These are phyloP conservation scores for Spizellomyces punctatus DNA, from an alignment of 192 early-diverging fungal genomes.

Conservation along the genomic window DNA sequence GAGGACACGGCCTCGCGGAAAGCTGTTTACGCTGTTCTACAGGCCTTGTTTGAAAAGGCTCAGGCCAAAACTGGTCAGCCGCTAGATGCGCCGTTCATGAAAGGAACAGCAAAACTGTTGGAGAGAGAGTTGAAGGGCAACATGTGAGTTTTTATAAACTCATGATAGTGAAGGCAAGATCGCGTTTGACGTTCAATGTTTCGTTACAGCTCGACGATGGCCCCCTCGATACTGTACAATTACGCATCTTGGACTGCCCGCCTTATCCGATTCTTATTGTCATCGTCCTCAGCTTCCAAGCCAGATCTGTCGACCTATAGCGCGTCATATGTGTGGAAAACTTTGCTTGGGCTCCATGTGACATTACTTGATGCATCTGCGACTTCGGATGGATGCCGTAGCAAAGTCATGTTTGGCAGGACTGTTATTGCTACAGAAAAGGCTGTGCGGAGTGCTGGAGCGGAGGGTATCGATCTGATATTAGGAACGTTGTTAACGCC, in stretches of 20 bases:
- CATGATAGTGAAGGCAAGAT: not conserved
- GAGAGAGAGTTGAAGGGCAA: conserved; percentile 30
- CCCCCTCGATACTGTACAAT: conserved; percentile 30
- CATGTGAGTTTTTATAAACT: not conserved
- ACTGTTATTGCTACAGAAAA: conserved; percentile 1
- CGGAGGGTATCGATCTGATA: conserved; percentile 4
- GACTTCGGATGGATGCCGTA: conserved; percentile 47
- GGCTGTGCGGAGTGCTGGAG: conserved; percentile 4
- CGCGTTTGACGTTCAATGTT: not conserved
- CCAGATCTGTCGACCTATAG: too few relatives aligned
- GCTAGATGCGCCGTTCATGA: conserved; percentile 34
- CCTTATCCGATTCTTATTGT: conserved; percentile 53
- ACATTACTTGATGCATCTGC: conserved; percentile 55
- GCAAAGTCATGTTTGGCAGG: conserved; percentile 23
- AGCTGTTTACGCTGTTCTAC: conserved; percentile 59
- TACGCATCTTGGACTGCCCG: conserved; percentile 53
- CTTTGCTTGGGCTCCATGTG: conserved; percentile 49
- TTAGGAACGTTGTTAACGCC: conserved; percentile 12
- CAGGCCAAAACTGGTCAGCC: conserved; percentile 20
- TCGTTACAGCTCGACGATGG: not conserved
- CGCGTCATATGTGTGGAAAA: conserved; percentile 27
- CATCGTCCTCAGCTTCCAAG: conserved; percentile 18
- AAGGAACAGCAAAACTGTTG: conserved; percentile 32
- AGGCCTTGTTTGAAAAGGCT: conserved; percentile 43
- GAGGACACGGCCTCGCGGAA: conserved; percentile 68